Evolutionary conservation across 2,329 filamentous ascomycete genomes (phyloP).

Genomic region (Cladorrhinum sp.): DNA sequence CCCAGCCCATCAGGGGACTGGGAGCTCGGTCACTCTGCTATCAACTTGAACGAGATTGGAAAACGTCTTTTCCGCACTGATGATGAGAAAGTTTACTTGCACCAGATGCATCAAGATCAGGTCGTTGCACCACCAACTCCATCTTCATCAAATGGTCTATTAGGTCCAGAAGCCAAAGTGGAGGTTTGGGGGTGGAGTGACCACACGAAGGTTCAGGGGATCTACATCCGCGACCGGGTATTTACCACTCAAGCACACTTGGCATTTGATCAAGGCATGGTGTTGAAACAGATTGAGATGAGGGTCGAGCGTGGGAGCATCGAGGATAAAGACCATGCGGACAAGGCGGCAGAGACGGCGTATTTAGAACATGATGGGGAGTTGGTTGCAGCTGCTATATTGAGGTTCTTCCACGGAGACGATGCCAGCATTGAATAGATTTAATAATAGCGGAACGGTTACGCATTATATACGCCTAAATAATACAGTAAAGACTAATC

Average conservation of each 20-base stretch:
- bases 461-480: too few relatives aligned
- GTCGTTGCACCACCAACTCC: constrained; percentile 56
- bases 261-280: constrained; percentile 69
- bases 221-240: constrained; percentile 63
- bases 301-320: constrained; percentile 59
- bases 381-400: constrained; percentile 62
- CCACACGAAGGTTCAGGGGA: constrained; percentile 67
- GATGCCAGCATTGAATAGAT: constrained; percentile 34
- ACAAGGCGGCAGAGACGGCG: constrained; percentile 60
- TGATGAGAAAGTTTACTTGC: constrained; percentile 49
- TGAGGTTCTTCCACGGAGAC: constrained; percentile 54
- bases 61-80: constrained; percentile 65
- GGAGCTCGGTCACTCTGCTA: constrained; percentile 67
- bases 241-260: constrained; percentile 78
- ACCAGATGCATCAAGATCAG: constrained; percentile 79
- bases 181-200: constrained; percentile 61
- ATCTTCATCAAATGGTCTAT: constrained; percentile 29
- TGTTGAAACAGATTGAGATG: constrained; percentile 59
- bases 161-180: constrained; percentile 41
- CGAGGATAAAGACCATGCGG: constrained; percentile 58
- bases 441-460: too few relatives aligned
- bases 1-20: constrained; percentile 62
- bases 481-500: too few relatives aligned
- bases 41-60: constrained; percentile 63
- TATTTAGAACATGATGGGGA: constrained; percentile 66